Conservation (phyloP, 768 basidiomycete species). For the Rhodotorula kratochvilovae region DNA sequence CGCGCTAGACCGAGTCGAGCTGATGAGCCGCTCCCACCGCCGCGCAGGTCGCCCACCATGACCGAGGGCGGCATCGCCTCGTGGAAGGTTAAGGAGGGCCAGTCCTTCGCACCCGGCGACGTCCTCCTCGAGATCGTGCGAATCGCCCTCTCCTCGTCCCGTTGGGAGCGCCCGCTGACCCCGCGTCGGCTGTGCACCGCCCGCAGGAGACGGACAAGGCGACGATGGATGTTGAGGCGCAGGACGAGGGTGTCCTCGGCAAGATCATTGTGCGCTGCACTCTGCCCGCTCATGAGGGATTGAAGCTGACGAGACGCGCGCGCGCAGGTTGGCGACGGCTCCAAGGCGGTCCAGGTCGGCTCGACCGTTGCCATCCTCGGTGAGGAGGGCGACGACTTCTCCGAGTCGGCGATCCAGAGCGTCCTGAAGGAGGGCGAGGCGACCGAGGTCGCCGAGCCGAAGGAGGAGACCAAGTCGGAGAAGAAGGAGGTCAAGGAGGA, state of each 20-base stretch:
- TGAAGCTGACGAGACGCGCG: not conserved
- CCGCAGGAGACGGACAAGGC: constrained; percentile 96
- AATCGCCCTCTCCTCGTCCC: constrained; percentile 10
- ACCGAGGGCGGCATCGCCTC: constrained; percentile 95
- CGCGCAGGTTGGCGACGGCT: constrained; percentile 67
- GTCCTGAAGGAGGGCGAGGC: constrained; percentile 47
- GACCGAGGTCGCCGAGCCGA: constrained; percentile 16
- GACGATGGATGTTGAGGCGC: constrained; percentile 97
- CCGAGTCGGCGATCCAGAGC: constrained; percentile 60
- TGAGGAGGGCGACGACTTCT: constrained; percentile 92
- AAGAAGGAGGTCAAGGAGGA: constrained; percentile 21
- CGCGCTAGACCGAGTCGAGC: not conserved
- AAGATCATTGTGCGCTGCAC: constrained; percentile 79
- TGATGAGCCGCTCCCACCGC: constrained; percentile 58
- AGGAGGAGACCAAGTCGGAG: constrained; percentile 33
- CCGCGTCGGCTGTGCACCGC: not conserved
- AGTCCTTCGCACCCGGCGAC: constrained; percentile 79
- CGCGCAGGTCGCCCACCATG: constrained; percentile 98
- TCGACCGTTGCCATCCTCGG: constrained; percentile 82
- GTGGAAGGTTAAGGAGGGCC: constrained; percentile 98
- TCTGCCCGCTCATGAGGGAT: not conserved
- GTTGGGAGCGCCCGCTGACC: not conserved
- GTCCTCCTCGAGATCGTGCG: constrained; percentile 91
- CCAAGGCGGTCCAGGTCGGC: constrained; percentile 83
- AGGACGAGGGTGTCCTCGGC: constrained; percentile 91